phyloP scores from a whole-genome alignment of 371 early-diverging fungal species.

The Circinella minor region DNA sequence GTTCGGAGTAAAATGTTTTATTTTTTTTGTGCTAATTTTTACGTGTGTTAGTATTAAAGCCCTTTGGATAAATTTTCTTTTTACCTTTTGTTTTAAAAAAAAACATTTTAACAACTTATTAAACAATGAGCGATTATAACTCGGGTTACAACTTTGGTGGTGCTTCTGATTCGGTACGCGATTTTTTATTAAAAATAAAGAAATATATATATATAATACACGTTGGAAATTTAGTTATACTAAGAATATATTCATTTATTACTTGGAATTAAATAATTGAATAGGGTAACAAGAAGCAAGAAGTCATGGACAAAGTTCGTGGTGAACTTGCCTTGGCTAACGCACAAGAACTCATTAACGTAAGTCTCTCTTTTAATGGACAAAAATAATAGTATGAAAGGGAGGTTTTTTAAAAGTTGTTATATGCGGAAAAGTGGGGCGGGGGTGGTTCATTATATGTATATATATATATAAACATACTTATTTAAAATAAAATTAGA shows the following conservation, averaged over 20 bases:
- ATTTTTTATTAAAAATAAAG: neutral
- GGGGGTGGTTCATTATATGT: no score
- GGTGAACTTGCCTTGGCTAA: slow-evolving; percentile 85
- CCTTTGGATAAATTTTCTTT: slow-evolving; percentile 3
- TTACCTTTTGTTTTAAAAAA: neutral
- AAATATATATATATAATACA: no score
- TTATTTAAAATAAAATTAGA: slow-evolving; percentile 37
- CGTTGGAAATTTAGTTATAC: no score
- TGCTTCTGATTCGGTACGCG: slow-evolving; percentile 27
- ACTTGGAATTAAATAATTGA: neutral
- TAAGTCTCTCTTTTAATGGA: slow-evolving; percentile 31
- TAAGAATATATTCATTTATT: neutral
- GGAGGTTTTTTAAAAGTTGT: neutral
- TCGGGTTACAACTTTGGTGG: slow-evolving; percentile 40
- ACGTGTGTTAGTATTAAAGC: neutral
- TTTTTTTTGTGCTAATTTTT: neutral
- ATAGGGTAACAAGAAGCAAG: slow-evolving; percentile 73
- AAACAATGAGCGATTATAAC: slow-evolving; percentile 45
- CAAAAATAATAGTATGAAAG: slow-evolving; percentile 5
- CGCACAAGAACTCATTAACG: slow-evolving; percentile 86
- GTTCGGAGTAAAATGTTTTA: no score
- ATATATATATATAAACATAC: neutral
- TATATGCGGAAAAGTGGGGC: no score
- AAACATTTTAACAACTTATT: neutral
- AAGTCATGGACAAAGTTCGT: slow-evolving; percentile 86